phyloP scores from a whole-genome alignment of 306 rosid genomes.

The Prunus armeniaca region DNA sequence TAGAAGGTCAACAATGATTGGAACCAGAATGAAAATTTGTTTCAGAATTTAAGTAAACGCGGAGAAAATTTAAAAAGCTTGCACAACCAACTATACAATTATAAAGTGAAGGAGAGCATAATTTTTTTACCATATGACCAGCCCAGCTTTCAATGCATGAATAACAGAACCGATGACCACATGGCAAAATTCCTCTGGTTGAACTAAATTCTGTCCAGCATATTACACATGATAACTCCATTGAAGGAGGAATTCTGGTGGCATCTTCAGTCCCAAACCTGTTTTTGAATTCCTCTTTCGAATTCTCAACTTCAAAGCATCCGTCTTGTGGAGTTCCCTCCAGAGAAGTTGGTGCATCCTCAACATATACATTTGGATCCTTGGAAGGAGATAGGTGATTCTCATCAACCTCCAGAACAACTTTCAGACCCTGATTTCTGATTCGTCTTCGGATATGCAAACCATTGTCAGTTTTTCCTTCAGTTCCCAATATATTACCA shows the following conservation, averaged over 20 bases:
- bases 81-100: background rate
- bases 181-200: slow-evolving; percentile 70
- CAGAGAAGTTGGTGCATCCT: slow-evolving; percentile 25
- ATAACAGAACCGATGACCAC: slow-evolving; percentile 90
- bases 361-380: slow-evolving; percentile 27
- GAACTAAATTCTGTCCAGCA: slow-evolving; percentile 78
- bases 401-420: slow-evolving; percentile 27
- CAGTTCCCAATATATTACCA: slow-evolving; percentile 27
- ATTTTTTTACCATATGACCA: slow-evolving; percentile 48
- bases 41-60: background rate
- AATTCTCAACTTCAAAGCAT: slow-evolving; percentile 34
- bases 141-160: slow-evolving; percentile 82
- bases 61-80: background rate
- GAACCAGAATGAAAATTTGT: background rate
- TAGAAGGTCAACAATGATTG: background rate
- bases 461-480: slow-evolving; percentile 33
- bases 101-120: slow-evolving; percentile 8
- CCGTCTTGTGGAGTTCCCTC: slow-evolving; percentile 35
- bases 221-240: slow-evolving; percentile 79
- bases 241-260: slow-evolving; percentile 34
- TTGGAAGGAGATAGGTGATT: slow-evolving; percentile 24
- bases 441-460: slow-evolving; percentile 26
- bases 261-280: slow-evolving; percentile 26
- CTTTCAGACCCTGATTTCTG: slow-evolving; percentile 32
- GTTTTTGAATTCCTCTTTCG: slow-evolving; percentile 19